These are phyloP conservation scores for Xerophyta viscosa DNA, from an alignment of 106 monocot genomes.

Conservation along the genomic window DNA sequence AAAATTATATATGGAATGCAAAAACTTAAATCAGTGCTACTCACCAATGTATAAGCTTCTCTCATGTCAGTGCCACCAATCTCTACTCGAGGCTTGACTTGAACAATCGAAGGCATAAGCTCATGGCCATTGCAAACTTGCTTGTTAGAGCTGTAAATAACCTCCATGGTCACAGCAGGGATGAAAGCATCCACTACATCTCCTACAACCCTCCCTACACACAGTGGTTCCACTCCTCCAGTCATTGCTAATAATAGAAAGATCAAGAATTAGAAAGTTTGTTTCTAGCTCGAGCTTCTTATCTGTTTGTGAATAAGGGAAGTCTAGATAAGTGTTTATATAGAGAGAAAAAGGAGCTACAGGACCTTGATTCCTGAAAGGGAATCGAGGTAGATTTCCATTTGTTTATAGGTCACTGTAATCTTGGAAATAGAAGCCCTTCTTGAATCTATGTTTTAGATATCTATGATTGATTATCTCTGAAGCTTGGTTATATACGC, in stretches of 20 bases:
- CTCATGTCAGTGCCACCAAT: conserved; percentile 39
- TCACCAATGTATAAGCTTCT: conserved; percentile 27
- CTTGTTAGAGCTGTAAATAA: conserved; percentile 17
- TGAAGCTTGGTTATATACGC: no score
- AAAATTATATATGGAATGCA: background rate
- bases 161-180: conserved; percentile 26
- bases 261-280: no score
- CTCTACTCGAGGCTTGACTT: conserved; percentile 25
- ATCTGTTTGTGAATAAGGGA: background rate
- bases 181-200: conserved; percentile 34
- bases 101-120: conserved; percentile 20
- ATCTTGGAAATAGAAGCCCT: no score
- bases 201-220: conserved; percentile 34
- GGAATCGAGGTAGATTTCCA: no score
- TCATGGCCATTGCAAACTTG: conserved; percentile 41
- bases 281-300: no score
- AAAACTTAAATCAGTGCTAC: background rate
- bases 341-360: background rate
- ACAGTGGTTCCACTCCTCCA: conserved; percentile 16
- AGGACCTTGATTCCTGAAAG: no score
- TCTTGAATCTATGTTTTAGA: no score
- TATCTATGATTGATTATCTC: no score
- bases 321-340: background rate
- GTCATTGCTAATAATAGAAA: background rate
- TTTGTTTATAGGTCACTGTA: no score